Evolutionary conservation across 2,329 filamentous ascomycete species (phyloP).

Genomic region (Hymenoscyphus scutula): DNA sequence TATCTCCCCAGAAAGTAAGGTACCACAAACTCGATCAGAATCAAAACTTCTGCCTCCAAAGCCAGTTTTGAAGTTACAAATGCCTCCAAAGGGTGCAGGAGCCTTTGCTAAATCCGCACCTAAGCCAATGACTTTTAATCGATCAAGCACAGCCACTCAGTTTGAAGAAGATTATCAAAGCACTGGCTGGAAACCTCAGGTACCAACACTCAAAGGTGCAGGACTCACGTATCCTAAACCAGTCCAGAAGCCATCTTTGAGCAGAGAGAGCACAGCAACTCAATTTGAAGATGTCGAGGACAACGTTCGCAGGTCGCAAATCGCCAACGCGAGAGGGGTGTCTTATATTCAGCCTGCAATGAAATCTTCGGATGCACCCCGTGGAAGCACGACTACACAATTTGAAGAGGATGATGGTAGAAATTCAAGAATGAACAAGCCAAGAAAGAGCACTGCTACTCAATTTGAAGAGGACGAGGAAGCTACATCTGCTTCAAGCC

Average conservation of each 20-base stretch:
- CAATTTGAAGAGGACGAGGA: conserved; percentile 16
- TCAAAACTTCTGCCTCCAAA: conserved; percentile 35
- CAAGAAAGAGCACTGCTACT: conserved; percentile 29
- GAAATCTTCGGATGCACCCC: background rate
- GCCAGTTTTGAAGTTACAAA: conserved; percentile 30
- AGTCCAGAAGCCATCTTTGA: background rate
- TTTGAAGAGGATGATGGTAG: background rate
- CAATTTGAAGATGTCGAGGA: conserved; percentile 14
- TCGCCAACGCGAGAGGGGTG: conserved; percentile 7
- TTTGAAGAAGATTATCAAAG: conserved; percentile 34
- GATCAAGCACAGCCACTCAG: conserved; percentile 34
- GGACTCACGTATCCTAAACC: conserved; percentile 12
- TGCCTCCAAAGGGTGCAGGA: conserved; percentile 22
- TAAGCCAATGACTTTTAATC: conserved; percentile 11
- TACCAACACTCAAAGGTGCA: conserved; percentile 13
- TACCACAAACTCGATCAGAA: conserved; percentile 15
- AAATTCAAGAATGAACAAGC: background rate
- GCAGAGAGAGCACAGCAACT: conserved; percentile 11
- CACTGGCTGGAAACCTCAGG: conserved; percentile 16
- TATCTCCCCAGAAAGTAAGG: conserved; percentile 29
- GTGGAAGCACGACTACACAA: background rate
- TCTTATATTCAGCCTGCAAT: conserved; percentile 10
- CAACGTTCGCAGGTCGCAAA: conserved; percentile 5
- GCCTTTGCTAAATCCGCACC: conserved; percentile 3
- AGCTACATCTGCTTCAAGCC: background rate